phyloP scores from a whole-genome alignment of 23 red algal species.

The Gracilaria vermiculophylla region DNA sequence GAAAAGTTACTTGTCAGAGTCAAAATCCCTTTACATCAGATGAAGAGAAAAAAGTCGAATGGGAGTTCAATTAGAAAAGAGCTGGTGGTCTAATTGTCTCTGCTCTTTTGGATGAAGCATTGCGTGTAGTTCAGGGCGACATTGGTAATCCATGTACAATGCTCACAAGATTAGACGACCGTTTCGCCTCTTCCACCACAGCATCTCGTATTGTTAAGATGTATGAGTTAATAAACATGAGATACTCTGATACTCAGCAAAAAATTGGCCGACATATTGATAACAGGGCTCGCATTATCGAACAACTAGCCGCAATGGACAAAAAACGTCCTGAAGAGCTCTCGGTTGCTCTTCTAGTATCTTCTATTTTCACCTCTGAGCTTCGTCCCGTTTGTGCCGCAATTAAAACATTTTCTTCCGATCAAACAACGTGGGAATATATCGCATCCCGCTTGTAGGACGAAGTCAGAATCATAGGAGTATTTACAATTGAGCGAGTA shows the following conservation, averaged over 20 bases:
- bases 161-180: neutral
- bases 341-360: neutral
- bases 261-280: slow-evolving; percentile 22
- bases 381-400: neutral
- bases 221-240: neutral
- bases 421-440: neutral
- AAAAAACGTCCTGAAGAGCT: neutral
- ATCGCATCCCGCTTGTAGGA: neutral
- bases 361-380: neutral
- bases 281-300: neutral
- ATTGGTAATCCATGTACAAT: neutral
- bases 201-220: neutral
- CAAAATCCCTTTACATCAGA: too few relatives aligned
- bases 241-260: neutral
- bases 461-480: neutral
- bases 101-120: slow-evolving; percentile 6
- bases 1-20: too few relatives aligned
- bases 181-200: neutral
- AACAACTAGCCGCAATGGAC: neutral
- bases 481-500: neutral
- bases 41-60: neutral
- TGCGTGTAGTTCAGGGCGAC: slow-evolving; percentile 3
- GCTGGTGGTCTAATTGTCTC: slow-evolving; percentile 8
- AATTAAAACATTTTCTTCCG: neutral
- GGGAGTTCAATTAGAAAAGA: neutral